Evolutionary conservation across 139 green algal species (phyloP).

Genomic region (Chlorella sp.): DNA sequence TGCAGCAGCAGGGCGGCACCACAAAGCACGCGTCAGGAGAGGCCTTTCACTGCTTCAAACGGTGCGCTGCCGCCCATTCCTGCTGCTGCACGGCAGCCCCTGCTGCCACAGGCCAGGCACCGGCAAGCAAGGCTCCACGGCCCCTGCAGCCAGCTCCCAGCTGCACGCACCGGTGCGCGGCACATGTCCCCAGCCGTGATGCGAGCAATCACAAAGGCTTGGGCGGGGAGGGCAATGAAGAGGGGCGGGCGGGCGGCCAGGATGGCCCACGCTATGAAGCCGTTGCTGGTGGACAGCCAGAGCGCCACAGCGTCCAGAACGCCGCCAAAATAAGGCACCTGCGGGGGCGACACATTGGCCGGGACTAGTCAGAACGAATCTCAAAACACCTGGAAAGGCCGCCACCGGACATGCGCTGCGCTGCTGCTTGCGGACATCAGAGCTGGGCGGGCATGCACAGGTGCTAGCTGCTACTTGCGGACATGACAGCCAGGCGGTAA

Average conservation of each 20-base stretch:
- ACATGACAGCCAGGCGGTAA: too few relatives aligned
- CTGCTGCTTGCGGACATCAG: too few relatives aligned
- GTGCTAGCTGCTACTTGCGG: too few relatives aligned
- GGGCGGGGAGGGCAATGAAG: background rate
- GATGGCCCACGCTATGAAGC: background rate
- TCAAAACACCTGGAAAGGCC: too few relatives aligned
- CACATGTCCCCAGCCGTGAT: background rate
- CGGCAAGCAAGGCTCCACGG: background rate
- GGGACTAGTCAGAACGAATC: too few relatives aligned
- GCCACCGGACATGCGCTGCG: too few relatives aligned
- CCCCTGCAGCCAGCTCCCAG: background rate
- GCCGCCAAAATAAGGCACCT: background rate
- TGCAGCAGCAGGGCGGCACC: background rate
- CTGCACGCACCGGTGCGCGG: background rate
- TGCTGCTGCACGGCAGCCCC: too few relatives aligned
- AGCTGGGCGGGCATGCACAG: too few relatives aligned
- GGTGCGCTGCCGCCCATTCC: too few relatives aligned
- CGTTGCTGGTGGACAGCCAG: constrained; percentile 2
- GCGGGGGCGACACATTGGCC: too few relatives aligned
- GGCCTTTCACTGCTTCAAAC: background rate
- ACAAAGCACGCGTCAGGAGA: background rate
- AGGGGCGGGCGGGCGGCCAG: background rate
- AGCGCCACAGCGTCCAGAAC: background rate
- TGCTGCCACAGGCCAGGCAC: too few relatives aligned
- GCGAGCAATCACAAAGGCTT: background rate